phyloP scores from a whole-genome alignment of 306 rosid species.

The Oxytropis ochrocephala region DNA sequence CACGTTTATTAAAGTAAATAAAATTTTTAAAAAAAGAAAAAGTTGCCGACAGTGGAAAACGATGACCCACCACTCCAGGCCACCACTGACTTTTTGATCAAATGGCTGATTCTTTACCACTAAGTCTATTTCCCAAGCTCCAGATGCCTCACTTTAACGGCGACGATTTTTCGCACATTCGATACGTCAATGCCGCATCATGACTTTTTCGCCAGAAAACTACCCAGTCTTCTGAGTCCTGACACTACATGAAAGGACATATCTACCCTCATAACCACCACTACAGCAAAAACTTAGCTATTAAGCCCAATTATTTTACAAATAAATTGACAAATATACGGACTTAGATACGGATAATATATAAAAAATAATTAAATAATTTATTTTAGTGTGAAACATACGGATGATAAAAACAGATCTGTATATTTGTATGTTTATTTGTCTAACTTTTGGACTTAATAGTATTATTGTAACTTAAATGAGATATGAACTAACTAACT shows the following conservation, averaged over 20 bases:
- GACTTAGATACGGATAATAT: too few species aligned
- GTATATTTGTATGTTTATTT: too few species aligned
- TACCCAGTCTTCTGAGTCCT: not conserved
- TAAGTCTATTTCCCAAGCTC: not conserved
- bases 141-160: constrained; percentile 36
- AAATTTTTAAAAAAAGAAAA: not conserved
- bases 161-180: constrained; percentile 47
- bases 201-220: not conserved
- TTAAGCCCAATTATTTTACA: too few species aligned
- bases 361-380: too few species aligned
- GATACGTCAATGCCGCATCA: not conserved
- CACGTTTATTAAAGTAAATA: too few species aligned
- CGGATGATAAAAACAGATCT: too few species aligned
- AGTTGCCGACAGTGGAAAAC: constrained; percentile 21
- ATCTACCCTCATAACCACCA: not conserved
- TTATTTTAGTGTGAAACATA: too few species aligned
- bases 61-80: not conserved
- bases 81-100: not conserved
- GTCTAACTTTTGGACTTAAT: too few species aligned
- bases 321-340: too few species aligned
- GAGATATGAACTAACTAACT: too few species aligned
- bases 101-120: not conserved
- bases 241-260: not conserved
- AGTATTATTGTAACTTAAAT: too few species aligned
- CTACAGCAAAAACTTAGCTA: not conserved